phyloP scores from a whole-genome alignment of 2,329 filamentous ascomycete genomes.

The Arthrocladium fulminans region DNA sequence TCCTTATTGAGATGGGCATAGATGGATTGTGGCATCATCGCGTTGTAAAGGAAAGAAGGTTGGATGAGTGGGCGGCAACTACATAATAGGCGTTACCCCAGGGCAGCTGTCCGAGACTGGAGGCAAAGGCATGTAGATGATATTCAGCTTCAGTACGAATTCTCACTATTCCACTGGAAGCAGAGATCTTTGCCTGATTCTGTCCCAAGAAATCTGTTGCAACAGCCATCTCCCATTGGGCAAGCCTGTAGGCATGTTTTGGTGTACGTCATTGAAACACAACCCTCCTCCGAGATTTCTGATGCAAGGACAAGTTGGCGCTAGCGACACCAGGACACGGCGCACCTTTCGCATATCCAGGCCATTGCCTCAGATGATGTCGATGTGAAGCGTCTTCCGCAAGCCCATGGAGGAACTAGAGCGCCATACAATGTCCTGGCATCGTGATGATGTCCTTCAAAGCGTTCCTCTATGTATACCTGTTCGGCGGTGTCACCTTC shows the following conservation, averaged over 20 bases:
- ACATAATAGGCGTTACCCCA: too few species aligned
- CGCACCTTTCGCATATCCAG: not conserved
- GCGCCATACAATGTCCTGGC: not conserved
- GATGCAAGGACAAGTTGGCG: not conserved
- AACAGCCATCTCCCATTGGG: not conserved
- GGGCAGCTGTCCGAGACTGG: too few species aligned
- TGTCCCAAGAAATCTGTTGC: not conserved
- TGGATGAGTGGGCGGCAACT: too few species aligned
- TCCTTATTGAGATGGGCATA: too few species aligned
- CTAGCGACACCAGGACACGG: not conserved
- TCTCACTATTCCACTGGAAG: too few species aligned
- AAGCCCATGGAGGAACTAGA: not conserved
- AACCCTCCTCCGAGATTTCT: not conserved
- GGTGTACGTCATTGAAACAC: not conserved
- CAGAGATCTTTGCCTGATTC: not conserved
- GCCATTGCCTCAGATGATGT: not conserved
- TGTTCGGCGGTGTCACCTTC: conserved; percentile 82
- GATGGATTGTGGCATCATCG: too few species aligned
- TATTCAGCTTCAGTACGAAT: too few species aligned
- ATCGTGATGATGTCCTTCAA: conserved; percentile 11
- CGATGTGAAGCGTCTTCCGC: not conserved
- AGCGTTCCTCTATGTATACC: conserved; percentile 63
- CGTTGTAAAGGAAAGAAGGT: too few species aligned
- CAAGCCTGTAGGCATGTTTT: not conserved
- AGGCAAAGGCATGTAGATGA: too few species aligned